Base-by-base conservation (phyloP, 345 rosid species). In the Isatis tinctoria region DNA sequence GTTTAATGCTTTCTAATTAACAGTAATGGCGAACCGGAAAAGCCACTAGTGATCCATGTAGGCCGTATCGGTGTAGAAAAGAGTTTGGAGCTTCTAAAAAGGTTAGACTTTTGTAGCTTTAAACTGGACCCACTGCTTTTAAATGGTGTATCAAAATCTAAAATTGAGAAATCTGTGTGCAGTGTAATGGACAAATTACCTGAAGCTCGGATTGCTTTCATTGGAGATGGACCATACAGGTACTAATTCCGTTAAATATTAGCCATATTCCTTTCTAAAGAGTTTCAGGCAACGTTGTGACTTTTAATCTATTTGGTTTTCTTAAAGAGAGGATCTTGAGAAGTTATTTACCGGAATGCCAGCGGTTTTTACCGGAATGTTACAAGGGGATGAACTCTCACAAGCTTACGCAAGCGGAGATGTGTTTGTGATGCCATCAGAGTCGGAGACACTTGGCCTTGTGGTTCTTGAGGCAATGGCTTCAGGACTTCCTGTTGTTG, bases 381-480 rank as follows among this genome's bases (percentile, higher is more conserved):
- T 95, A 58, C 88, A 73, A 74, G 97, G 97, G 4, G 97, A 92
- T 62, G 99, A 90, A 82, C 92, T 95, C 36, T 95, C 99, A 26
- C 90, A 90, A 79, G 99, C 98, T 13, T 95, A 92, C 72, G 98
- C 99, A 6, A 95, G 99, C 39, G 99, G 97, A 17, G 99, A 95
- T 72, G 90, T 92, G 56, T 95, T 95, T 56, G 83, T 85, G 76
- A 95, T 92, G 97, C 99, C 99, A 45, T 95, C 99, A 10, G 99
- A 92, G 74, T 92, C 99, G 1, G 97, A 92, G 80, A 95, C 99
- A 12, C 96, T 95, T 1, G 99, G 99, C 36, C 96, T 85, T 5
- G 99, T 95, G 1, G 99, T 95, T 68, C 82, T 92, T 72, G 99
- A 92, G 74, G 96, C 99, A 67, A 95, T 95, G 99, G 85, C 99